Evolutionary conservation across 768 basidiomycete species (phyloP).

Genomic region (Pulveroboletus sp.): DNA sequence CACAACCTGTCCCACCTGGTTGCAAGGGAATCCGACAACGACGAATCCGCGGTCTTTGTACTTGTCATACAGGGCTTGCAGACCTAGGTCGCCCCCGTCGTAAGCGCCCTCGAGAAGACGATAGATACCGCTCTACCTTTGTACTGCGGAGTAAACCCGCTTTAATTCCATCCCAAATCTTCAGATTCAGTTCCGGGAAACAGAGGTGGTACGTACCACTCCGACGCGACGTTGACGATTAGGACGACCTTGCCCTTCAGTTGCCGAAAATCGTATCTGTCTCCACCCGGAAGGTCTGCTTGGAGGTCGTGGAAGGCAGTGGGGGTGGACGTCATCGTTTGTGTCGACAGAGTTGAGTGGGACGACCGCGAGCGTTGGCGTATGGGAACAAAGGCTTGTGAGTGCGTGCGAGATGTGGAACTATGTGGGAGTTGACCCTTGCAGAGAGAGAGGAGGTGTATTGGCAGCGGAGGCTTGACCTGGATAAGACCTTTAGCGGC

Average conservation of each 20-base stretch:
- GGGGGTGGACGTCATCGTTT: constrained; percentile 24
- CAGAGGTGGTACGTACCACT: constrained; percentile 40
- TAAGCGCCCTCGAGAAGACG: background rate
- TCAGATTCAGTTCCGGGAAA: background rate
- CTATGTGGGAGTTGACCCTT: background rate
- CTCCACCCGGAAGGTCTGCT: constrained; percentile 53
- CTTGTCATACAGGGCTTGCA: constrained; percentile 77
- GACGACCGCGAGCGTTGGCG: constrained; percentile 8
- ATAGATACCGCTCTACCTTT: constrained; percentile 39
- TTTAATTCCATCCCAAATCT: constrained; percentile 22
- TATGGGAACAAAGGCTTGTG: background rate
- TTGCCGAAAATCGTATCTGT: constrained; percentile 58
- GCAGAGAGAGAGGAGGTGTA: background rate
- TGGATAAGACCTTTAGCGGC: background rate
- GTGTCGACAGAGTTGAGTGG: constrained; percentile 10
- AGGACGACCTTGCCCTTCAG: constrained; percentile 75
- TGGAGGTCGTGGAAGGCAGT: constrained; percentile 62
- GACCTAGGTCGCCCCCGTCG: constrained; percentile 38
- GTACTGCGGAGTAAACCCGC: constrained; percentile 84
- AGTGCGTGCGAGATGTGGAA: background rate
- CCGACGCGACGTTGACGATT: constrained; percentile 73
- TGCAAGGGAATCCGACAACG: constrained; percentile 89
- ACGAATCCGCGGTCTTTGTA: constrained; percentile 72
- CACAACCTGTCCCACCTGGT: constrained; percentile 48
- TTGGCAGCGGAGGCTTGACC: background rate